Evolutionary conservation across 345 rosid species (phyloP).

Genomic region (Erysimum cheiranthoides): DNA sequence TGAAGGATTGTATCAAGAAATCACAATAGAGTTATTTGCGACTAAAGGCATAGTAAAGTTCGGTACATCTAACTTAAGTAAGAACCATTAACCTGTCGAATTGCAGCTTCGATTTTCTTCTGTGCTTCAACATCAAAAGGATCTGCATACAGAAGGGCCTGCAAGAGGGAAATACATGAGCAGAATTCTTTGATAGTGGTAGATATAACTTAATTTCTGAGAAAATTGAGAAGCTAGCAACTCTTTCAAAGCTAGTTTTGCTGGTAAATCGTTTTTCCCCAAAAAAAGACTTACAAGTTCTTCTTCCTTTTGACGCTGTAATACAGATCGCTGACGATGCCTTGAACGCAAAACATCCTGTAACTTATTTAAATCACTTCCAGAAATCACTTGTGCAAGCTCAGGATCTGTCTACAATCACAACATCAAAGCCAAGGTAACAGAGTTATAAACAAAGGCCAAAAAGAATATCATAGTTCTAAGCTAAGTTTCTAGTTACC

Average conservation of each 20-base stretch:
- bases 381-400: conserved; percentile 82
- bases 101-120: conserved; percentile 96
- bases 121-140: conserved; percentile 98
- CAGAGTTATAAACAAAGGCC: background rate
- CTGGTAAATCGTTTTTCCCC: background rate
- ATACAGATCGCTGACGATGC: conserved; percentile 69
- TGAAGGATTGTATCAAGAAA: conserved; percentile 3
- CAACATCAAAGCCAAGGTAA: conserved; percentile 26
- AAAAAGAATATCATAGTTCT: background rate
- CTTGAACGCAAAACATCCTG: conserved; percentile 77
- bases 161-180: conserved; percentile 7
- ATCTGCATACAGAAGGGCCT: conserved; percentile 96
- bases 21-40: background rate
- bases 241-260: background rate
- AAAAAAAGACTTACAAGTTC: conserved; percentile 68
- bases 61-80: conserved; percentile 12
- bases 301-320: conserved; percentile 74
- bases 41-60: conserved; percentile 17
- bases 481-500: conserved; percentile 8
- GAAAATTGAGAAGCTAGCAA: conserved; percentile 20
- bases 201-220: background rate
- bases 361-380: conserved; percentile 82
- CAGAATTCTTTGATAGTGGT: conserved; percentile 16
- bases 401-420: conserved; percentile 77
- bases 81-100: conserved; percentile 73